Evolutionary conservation across 495 filamentous ascomycete species (phyloP).

Genomic region (Aspergillus ellipticus): DNA sequence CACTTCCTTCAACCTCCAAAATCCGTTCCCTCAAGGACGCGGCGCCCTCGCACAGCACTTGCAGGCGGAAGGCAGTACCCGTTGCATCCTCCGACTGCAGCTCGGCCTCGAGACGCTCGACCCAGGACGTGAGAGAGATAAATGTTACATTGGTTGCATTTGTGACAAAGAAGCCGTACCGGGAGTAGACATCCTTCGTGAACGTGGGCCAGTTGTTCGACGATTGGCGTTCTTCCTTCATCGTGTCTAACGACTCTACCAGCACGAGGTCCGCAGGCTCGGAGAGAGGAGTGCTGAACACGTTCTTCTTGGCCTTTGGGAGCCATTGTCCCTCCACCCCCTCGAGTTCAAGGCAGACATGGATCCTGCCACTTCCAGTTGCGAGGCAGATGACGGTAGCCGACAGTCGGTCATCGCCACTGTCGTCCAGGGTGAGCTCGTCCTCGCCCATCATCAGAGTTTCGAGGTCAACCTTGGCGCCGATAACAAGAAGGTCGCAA

Average conservation of each 20-base stretch:
- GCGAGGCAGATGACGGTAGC: conserved; percentile 70
- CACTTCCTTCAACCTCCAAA: conserved; percentile 49
- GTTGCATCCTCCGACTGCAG: conserved; percentile 59
- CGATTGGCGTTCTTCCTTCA: conserved; percentile 48
- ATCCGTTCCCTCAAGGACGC: conserved; percentile 59
- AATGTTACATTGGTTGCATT: conserved; percentile 64
- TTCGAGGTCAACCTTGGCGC: conserved; percentile 49
- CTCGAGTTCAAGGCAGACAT: conserved; percentile 75
- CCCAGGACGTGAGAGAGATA: conserved; percentile 71
- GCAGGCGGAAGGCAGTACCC: conserved; percentile 69
- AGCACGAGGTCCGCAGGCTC: conserved; percentile 44
- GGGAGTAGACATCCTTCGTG: conserved; percentile 65
- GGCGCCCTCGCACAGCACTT: conserved; percentile 61
- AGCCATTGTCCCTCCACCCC: conserved; percentile 85
- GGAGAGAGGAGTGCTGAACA: conserved; percentile 35
- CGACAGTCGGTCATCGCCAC: conserved; percentile 63
- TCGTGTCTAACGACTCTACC: conserved; percentile 58
- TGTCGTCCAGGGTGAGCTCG: conserved; percentile 44
- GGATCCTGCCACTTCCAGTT: conserved; percentile 67
- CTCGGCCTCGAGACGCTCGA: conserved; percentile 71
- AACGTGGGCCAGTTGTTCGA: conserved; percentile 66
- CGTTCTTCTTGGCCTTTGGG: conserved; percentile 52
- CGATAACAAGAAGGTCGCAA: conserved; percentile 56
- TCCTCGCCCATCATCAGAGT: conserved; percentile 52
- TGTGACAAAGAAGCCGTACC: conserved; percentile 77